Conservation (phyloP, 345 rosid genomes). For the Sisymbrium irio region DNA sequence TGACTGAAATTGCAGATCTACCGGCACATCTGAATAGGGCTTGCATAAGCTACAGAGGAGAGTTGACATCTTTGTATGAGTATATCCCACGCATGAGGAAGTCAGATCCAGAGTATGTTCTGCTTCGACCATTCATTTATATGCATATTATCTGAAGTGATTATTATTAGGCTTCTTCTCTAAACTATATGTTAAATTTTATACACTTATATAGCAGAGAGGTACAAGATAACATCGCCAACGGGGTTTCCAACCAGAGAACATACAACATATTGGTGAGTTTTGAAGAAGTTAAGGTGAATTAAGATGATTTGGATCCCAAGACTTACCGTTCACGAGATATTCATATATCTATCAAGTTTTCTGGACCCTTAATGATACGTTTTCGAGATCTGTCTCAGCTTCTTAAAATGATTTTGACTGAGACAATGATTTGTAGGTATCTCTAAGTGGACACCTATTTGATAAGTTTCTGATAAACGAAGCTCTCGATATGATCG, state of each 20-base stretch:
- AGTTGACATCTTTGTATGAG: slow-evolving; percentile 64
- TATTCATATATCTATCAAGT: background rate
- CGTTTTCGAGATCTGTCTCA: background rate
- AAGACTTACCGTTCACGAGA: background rate
- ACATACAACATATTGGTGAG: slow-evolving; percentile 69
- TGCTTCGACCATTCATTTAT: background rate
- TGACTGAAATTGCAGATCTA: slow-evolving; percentile 46
- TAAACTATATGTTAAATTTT: background rate
- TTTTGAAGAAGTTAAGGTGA: slow-evolving; percentile 19
- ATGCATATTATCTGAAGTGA: background rate
- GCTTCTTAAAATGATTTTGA: slow-evolving; percentile 27
- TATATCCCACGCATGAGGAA: slow-evolving; percentile 86
- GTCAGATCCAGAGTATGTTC: slow-evolving; percentile 66
- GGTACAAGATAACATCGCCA: slow-evolving; percentile 32
- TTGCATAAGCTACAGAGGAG: slow-evolving; percentile 77
- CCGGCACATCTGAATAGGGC: slow-evolving; percentile 80
- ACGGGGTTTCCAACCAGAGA: slow-evolving; percentile 42
- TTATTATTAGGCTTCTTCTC: slow-evolving; percentile 2
- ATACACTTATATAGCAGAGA: slow-evolving; percentile 47
- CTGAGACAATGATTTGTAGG: slow-evolving; percentile 48
- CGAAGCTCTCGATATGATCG: slow-evolving; percentile 92
- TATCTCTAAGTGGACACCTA: slow-evolving; percentile 86
- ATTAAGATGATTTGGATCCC: background rate
- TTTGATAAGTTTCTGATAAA: slow-evolving; percentile 90
- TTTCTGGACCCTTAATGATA: slow-evolving; percentile 18